Evolutionary conservation across 805 yeast genomes (phyloP), one percentile per base, ranked within the genome.

Genomic region (Kurtzmaniella cleridarum): DNA sequence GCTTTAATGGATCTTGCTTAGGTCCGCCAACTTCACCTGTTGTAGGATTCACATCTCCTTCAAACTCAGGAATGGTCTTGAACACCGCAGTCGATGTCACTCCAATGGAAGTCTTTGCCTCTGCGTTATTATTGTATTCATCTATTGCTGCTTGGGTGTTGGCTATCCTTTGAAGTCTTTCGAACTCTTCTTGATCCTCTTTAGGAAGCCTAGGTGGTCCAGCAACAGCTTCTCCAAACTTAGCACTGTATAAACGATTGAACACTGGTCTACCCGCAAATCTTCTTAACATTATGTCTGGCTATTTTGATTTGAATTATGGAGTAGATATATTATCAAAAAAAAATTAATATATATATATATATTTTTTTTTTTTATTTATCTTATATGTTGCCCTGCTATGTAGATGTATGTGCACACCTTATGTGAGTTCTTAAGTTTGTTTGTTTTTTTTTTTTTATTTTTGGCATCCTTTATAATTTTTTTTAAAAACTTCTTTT

Each of bases 21-120:
- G 98, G 98, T 0, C 98, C 98, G 35, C 96, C 96, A 16, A 83
- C 71, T 62, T 93, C 98, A 3, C 98, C 98, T 1, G 98, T 93
- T 41, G 69, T 75, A 0, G 98, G 98, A 56, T 93, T 93, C 13
- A 73, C 79, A 45, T 89, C 90, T 1, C 98, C 98, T 61, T 90
- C 96, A 56, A 93, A 93, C 54, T 93, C 98, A 2, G 96, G 95
- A 39, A 89, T 81, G 3, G 89, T 81, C 59, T 83, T 79, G 57
- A 84, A 73, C 11, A 27, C 17, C 7, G 33, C 39, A 12, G 31
- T 57, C 56, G 35, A 31, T 38, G 2, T 61, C 59, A 14, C 58
- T 43, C 13, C 51, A 41, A 15, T 51, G 53, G 39, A 63, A 62
- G n/a, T 45, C 49, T 14, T 42, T 39, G n/a, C 57, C 61, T 27